Percentiles rank a stretch among this genome's conserved stretches.
Evolutionary conservation across 2,329 filamentous ascomycete species (phyloP).

Genomic region (Balansia obtecta): DNA sequence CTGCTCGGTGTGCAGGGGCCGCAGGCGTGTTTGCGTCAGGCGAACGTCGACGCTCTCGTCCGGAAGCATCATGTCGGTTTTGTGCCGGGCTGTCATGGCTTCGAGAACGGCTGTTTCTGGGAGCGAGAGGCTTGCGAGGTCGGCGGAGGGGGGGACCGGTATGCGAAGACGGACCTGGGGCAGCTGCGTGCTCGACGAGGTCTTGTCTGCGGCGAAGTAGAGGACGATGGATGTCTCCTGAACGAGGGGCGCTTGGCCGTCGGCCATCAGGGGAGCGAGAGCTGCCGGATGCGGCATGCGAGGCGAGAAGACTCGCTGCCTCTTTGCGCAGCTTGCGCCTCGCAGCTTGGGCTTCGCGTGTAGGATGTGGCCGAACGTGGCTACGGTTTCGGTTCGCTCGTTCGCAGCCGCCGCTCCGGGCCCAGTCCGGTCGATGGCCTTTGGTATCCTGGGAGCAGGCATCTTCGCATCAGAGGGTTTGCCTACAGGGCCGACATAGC

Average conservation of each 20-base stretch:
- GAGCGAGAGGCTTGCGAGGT: constrained; percentile 17
- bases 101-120: constrained; percentile 19
- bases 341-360: constrained; percentile 16
- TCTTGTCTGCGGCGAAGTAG: constrained; percentile 29
- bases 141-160: constrained; percentile 16
- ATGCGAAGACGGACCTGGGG: constrained; percentile 18
- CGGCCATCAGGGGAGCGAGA: constrained; percentile 25
- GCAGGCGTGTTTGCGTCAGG: constrained; percentile 23
- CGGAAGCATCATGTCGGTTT: constrained; percentile 34
- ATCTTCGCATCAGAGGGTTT: not conserved
- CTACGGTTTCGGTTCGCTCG: constrained; percentile 15
- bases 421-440: not conserved
- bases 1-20: constrained; percentile 25
- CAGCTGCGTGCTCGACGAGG: not conserved
- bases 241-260: constrained; percentile 14
- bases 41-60: constrained; percentile 34
- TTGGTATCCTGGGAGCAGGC: not conserved
- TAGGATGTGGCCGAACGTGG: constrained; percentile 40
- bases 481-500: constrained; percentile 14
- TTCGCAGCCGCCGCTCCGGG: not conserved
- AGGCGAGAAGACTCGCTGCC: constrained; percentile 29
- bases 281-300: constrained; percentile 33
- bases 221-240: constrained; percentile 28
- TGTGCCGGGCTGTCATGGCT: constrained; percentile 17
- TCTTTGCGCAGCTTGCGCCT: constrained; percentile 4